Conservation (phyloP, 441 rosid species). For the Arabidopsis lyrata region DNA sequence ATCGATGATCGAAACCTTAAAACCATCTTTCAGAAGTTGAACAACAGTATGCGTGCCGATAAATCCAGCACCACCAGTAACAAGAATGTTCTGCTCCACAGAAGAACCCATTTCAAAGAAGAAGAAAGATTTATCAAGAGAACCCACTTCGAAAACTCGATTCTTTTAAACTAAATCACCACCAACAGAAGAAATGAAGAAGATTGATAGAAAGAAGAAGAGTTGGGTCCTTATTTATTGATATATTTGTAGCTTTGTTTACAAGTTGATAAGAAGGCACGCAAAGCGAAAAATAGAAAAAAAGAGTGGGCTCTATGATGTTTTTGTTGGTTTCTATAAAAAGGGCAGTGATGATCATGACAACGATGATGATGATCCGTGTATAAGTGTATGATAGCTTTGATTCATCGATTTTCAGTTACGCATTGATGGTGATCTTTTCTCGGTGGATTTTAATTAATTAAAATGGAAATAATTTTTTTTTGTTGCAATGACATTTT, state of each 20-base stretch:
- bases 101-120: conserved; percentile 55
- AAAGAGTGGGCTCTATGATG: conserved; percentile 35
- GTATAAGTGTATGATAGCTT: conserved; percentile 9
- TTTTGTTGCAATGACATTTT: conserved; percentile 4
- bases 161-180: background rate
- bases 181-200: too few species aligned
- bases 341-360: conserved; percentile 29
- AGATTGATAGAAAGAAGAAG: too few species aligned
- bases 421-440: conserved; percentile 27
- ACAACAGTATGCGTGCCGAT: conserved; percentile 76
- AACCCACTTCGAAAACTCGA: conserved; percentile 30
- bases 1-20: conserved; percentile 67
- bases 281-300: conserved; percentile 39
- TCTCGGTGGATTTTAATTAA: background rate
- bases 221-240: conserved; percentile 36
- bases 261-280: conserved; percentile 46
- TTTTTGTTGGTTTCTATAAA: conserved; percentile 30
- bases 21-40: conserved; percentile 67
- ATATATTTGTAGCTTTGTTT: conserved; percentile 1
- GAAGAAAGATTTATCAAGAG: background rate
- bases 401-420: conserved; percentile 27
- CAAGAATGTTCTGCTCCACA: conserved; percentile 59
- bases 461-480: background rate
- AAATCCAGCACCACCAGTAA: conserved; percentile 82
- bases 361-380: conserved; percentile 34